phyloP scores from a whole-genome alignment of 768 basidiomycete genomes.

The Lentinula guzmanii region DNA sequence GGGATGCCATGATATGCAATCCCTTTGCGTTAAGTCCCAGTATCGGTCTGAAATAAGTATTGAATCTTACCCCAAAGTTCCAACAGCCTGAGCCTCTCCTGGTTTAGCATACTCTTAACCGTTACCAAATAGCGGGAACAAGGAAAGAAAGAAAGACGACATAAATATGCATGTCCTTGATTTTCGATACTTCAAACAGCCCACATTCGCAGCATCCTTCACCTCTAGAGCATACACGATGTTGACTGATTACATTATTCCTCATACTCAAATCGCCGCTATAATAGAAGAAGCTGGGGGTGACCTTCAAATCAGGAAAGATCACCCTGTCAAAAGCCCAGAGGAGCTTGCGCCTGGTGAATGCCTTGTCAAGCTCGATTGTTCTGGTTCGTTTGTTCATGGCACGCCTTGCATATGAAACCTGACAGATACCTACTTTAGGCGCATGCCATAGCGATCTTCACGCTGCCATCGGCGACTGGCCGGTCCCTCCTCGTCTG shows the following conservation, averaged over 20 bases:
- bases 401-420: background rate
- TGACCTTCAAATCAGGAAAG: conserved; percentile 28
- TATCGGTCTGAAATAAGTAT: no score
- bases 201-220: background rate
- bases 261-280: conserved; percentile 37
- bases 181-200: background rate
- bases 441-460: conserved; percentile 77
- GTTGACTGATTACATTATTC: conserved; percentile 19
- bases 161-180: background rate
- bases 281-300: conserved; percentile 29
- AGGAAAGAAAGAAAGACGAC: background rate
- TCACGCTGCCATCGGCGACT: conserved; percentile 70
- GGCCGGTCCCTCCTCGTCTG: conserved; percentile 60
- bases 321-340: conserved; percentile 52
- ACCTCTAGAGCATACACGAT: background rate
- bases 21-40: no score
- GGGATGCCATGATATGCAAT: background rate
- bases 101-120: no score
- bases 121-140: background rate
- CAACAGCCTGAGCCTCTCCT: background rate
- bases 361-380: conserved; percentile 70
- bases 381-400: conserved; percentile 46
- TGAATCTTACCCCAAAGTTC: background rate
- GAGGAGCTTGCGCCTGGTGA: conserved; percentile 59
- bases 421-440: conserved; percentile 18